Base-by-base conservation (phyloP, 495 filamentous ascomycete genomes). In the Immersiella caudata region DNA sequence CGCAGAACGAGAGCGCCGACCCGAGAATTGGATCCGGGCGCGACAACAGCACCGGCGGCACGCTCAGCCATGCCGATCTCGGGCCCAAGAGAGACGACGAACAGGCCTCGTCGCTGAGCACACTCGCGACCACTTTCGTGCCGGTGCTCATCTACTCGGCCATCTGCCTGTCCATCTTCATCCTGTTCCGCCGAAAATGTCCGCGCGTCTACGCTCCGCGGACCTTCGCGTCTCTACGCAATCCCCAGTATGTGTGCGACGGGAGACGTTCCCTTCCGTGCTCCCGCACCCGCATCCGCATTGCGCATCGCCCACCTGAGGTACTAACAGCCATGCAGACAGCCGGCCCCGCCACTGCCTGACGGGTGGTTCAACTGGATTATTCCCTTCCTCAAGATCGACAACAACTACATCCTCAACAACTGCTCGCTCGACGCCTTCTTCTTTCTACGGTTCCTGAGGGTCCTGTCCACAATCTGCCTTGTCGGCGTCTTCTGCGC, bases 371-470 rank as follows among this genome's bases (percentile, higher is more conserved):
- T 89, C 64, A 81, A 87, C 66, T 92, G 89, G 89, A 79, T 91
- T 35, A 82, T 82, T 22, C 83, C 85, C 3, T 88, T 91, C 72
- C 75, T 86, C 57, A 82, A 81, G 25, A 83, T 91, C 9, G 80
- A 86, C 22, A 88, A 93, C 66, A 83, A 79, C 49, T 86, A 83
- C 69, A 80, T 90, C 4, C 79, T 92, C 40, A 86, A 90, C 56
- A 85, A 89, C 68, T 84, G 86, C 50, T 91, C 89, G 0, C 77
- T 93, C 2, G 91, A 94, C 73, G 85, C 88, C 35, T 96, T 90
- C 74, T 84, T 96, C 33, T 88, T 91, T 73, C 85, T 96, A 22
- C 90, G 93, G n/a, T 96, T 93, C 71, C 78, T 96, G 57, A 87
- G 89, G 61, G 84, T 91, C 20, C 78, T 88, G 33, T 84, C 90